Evolutionary conservation across 2,329 filamentous ascomycete species (phyloP), one percentile per base, ranked within the genome.

Genomic region (Shiraia sp.): DNA sequence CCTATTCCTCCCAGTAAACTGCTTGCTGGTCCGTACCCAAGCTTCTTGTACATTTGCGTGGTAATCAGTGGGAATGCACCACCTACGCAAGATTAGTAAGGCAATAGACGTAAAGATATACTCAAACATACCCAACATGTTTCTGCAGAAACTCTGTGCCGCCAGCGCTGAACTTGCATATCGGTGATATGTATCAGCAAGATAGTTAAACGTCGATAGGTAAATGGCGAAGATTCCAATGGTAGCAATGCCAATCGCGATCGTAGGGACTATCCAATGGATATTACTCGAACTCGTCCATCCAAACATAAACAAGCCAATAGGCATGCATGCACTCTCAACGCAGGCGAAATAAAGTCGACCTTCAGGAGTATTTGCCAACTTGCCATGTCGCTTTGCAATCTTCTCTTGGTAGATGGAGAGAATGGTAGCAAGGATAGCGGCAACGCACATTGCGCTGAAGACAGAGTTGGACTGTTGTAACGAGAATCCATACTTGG

Each of bases 181-280:
- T 2, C 80, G 77, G 62, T 90, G 86, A 67, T 96, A 96, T 1
- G 85, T 86, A 63, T 96, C 91, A 14, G 90, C 90, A 1, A 96
- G 78, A 57, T 95, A 96, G 65, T 96, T 96, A 73, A 96, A 96
- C 0, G 90, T 88, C 2, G 90, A 86, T 1, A 96, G 78, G 62
- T 68, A 66, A 25, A 96, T 83, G 28, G 82, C 85, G 66, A 89
- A 92, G 51, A 96, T 95, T 3, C 19, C 91, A 86, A 92, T 87
- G 0, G 87, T 92, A 0, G 89, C 85, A 45, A 90, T 80, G 0
- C 78, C 81, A 24, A 96, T 77, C 0, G 83, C 86, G 3, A 92
- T 69, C 0, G 82, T 72, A 0, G 89, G 88, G 0, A 82, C 80
- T 40, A 89, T 84, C 87, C 87, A 92, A 50, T 82, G 87, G 2